Percentiles rank a stretch among this genome's conserved stretches.
These are phyloP conservation scores for Fragaria ananassa DNA, from an alignment of 306 rosid genomes.

Conservation along the genomic window DNA sequence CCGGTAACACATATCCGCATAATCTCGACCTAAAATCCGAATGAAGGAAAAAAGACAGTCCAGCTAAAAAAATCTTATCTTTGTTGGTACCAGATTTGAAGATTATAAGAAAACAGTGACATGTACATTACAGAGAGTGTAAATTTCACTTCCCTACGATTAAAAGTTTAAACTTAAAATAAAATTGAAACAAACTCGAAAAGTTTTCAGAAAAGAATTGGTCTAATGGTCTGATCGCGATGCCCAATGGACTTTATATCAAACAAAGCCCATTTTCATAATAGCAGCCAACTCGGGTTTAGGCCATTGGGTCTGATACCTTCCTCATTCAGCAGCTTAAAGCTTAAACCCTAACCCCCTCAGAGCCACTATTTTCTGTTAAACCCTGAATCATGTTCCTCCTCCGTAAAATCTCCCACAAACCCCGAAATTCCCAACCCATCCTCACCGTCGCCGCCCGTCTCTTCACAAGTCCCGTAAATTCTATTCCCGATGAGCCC, in stretches of 20 bases:
- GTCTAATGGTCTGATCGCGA: too few relatives aligned
- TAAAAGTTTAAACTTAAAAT: too few relatives aligned
- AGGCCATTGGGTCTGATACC: background rate
- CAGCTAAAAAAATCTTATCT: too few relatives aligned
- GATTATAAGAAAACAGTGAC: too few relatives aligned
- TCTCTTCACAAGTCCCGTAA: conserved; percentile 11
- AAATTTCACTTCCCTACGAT: too few relatives aligned
- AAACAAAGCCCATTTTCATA: background rate
- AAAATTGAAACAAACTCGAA: too few relatives aligned
- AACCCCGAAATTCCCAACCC: conserved; percentile 16
- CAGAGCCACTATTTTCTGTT: too few relatives aligned
- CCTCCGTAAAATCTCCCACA: conserved; percentile 17
- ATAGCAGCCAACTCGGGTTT: background rate
- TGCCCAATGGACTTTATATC: background rate
- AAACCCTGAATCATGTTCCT: conserved; percentile 25
- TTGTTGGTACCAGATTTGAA: too few relatives aligned
- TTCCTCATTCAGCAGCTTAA: background rate
- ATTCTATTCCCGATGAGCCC: conserved; percentile 33
- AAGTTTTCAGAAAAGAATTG: too few relatives aligned
- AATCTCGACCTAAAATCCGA: too few relatives aligned
- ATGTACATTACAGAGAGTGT: too few relatives aligned
- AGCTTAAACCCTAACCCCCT: conserved; percentile 9
- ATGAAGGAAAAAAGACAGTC: background rate
- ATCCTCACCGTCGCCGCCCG: conserved; percentile 16
- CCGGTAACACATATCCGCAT: too few relatives aligned